Base-by-base conservation (phyloP, 345 rosid genomes). In the Dipteronia sinensis region DNA sequence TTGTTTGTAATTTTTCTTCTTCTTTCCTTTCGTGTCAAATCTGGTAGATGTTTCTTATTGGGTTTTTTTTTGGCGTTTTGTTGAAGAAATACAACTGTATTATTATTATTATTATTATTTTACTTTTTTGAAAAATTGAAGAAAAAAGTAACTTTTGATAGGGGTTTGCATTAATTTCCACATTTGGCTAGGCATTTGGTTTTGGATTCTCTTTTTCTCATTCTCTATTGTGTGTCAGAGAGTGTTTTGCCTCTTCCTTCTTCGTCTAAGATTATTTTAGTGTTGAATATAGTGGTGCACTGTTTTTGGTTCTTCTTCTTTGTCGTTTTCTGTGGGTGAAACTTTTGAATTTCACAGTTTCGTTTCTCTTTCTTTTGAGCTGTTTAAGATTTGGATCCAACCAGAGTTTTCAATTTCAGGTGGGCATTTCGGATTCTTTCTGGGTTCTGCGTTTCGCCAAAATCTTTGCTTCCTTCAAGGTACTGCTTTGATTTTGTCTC, bases 331-430 rank as follows among this genome's bases (percentile, higher is more conserved):
- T 27, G 38, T 20, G 38, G 59, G 69, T 79, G 80, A 51, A 76
- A 65, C 72, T 83, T 58, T 83, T 34, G 62, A 81, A 66, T 81
- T 25, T 74, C 66, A 25, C 66, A 67, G 75, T 59, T n/a, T 59
- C n/a, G n/a, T 59, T 46, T 46, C 12, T 46, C 29, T 6, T 76
- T 79, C 31, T 56, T 61, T 74, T 59, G 49, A 46, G 66, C 34
- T 40, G 64, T 19, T 58, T 77, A 71, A 78, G 83, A 68, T 80
- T 86, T 80, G 89, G 88, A 88, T 89, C 93, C 73, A 81, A 34
- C 38, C 38, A 47, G 74, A 65, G 27, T 75, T 64, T 75, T 56
- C 71, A 73, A 59, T 66, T 76, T 49, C 71, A 75, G 58, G 63
- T 76, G 56, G 66, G 46, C 73, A 70, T 61, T 88, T 79, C 71